These are phyloP conservation scores for Cyclocybe aegerita DNA, from an alignment of 768 basidiomycete species.

Conservation along the genomic window DNA sequence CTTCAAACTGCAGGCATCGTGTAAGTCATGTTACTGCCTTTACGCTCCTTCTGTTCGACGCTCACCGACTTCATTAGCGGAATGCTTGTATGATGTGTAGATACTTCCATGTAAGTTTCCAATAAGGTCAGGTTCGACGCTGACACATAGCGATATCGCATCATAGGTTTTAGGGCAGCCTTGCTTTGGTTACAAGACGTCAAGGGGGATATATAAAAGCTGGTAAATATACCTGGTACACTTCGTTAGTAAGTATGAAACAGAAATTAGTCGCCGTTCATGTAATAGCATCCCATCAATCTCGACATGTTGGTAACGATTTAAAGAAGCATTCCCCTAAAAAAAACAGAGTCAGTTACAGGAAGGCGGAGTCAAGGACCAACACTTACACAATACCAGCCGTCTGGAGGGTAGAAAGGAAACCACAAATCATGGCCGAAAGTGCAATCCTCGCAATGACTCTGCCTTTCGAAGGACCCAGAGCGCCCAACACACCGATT, in stretches of 20 bases:
- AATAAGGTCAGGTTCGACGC: no score
- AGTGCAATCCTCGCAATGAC: conserved; percentile 56
- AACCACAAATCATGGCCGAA: conserved; percentile 34
- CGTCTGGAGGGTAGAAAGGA: conserved; percentile 25
- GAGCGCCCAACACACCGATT: conserved; percentile 46
- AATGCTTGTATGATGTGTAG: conserved; percentile 18
- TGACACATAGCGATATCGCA: no score
- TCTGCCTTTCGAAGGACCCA: conserved; percentile 56
- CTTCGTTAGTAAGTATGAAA: no score
- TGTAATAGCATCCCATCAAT: no score
- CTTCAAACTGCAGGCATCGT: conserved; percentile 28
- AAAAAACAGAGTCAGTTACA: conserved; percentile 24
- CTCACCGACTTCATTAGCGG: conserved; percentile 10
- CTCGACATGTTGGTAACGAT: neutral
- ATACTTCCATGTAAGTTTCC: no score
- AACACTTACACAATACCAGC: conserved; percentile 42
- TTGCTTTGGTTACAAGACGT: no score
- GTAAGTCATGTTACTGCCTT: conserved; percentile 24
- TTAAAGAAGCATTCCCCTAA: conserved; percentile 48
- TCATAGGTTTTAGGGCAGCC: no score
- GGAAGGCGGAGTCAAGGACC: conserved; percentile 20
- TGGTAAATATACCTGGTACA: no score
- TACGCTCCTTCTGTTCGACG: neutral
- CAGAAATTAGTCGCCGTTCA: no score
- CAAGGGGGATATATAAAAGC: no score